Percentiles rank a stretch among this genome's conserved stretches.
Conservation (phyloP, 139 green algal species). For the Chlorella ohadii region DNA sequence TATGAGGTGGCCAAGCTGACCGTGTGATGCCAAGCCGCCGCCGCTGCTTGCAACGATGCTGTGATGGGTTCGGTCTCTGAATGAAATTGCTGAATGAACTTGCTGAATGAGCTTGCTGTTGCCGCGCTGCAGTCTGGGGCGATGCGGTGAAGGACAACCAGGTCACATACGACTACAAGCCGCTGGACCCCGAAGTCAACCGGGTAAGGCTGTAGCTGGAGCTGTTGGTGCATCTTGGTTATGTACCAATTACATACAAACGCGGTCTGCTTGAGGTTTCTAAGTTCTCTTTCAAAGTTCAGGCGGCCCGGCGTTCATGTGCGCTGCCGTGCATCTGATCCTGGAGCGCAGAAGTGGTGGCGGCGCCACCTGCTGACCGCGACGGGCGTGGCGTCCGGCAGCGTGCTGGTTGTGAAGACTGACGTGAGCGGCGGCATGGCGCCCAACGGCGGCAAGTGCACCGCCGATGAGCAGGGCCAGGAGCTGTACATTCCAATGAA, state of each 20-base stretch:
- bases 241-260: too few species aligned
- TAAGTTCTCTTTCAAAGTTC: too few species aligned
- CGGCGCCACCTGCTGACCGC: background rate
- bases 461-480: too few species aligned
- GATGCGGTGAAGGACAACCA: slow-evolving; percentile 3
- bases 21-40: too few species aligned
- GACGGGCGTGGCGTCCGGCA: background rate
- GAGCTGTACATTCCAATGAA: too few species aligned
- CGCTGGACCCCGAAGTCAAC: background rate
- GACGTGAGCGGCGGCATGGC: slow-evolving; percentile 1
- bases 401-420: background rate
- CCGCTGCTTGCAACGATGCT: background rate
- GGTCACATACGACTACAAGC: background rate
- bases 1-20: too few species aligned
- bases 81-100: too few species aligned
- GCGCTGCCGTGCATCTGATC: too few species aligned
- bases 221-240: too few species aligned
- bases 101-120: background rate
- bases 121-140: background rate
- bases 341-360: slow-evolving; percentile 13
- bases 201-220: background rate
- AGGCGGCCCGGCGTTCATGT: too few species aligned
- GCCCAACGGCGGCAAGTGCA: background rate
- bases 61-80: too few species aligned
- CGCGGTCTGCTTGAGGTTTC: too few species aligned